These are phyloP conservation scores for Tolypocladium amazonense DNA, from an alignment of 2,329 filamentous ascomycete species.

Conservation along the genomic window DNA sequence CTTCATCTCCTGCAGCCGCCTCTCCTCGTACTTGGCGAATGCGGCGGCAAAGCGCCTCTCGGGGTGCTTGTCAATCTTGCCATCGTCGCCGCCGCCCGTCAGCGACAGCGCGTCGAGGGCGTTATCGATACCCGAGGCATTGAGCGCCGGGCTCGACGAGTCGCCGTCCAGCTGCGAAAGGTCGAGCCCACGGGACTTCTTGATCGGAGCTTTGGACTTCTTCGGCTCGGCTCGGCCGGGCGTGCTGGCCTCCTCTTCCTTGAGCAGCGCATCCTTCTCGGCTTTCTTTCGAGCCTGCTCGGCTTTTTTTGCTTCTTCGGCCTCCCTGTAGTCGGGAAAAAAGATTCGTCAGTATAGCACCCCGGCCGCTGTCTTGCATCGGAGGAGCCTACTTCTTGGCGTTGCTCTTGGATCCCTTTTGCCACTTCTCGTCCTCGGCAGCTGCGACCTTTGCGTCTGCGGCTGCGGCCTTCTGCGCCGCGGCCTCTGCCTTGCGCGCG, in stretches of 20 bases:
- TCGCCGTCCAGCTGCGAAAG: conserved; percentile 63
- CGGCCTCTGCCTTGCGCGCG: conserved; percentile 83
- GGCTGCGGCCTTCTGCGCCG: conserved; percentile 65
- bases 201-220: conserved; percentile 55
- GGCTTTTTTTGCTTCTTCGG: conserved; percentile 54
- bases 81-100: conserved; percentile 38
- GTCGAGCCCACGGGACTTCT: conserved; percentile 64
- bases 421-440: conserved; percentile 68
- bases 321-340: conserved; percentile 16
- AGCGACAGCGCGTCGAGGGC: conserved; percentile 78
- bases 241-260: conserved; percentile 66
- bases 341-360: neutral
- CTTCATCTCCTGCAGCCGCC: conserved; percentile 75
- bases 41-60: conserved; percentile 82
- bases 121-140: conserved; percentile 84
- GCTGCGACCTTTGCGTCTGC: conserved; percentile 55
- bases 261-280: conserved; percentile 73
- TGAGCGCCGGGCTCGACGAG: conserved; percentile 50
- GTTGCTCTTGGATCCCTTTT: conserved; percentile 73
- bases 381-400: conserved; percentile 66
- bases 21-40: conserved; percentile 71
- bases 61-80: conserved; percentile 79
- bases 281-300: conserved; percentile 88
- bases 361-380: neutral
- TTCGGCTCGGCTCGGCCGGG: conserved; percentile 51